These are phyloP conservation scores for Urochloa ruziziensis DNA, from an alignment of 176 grass and related monocot species.

Conservation along the genomic window DNA sequence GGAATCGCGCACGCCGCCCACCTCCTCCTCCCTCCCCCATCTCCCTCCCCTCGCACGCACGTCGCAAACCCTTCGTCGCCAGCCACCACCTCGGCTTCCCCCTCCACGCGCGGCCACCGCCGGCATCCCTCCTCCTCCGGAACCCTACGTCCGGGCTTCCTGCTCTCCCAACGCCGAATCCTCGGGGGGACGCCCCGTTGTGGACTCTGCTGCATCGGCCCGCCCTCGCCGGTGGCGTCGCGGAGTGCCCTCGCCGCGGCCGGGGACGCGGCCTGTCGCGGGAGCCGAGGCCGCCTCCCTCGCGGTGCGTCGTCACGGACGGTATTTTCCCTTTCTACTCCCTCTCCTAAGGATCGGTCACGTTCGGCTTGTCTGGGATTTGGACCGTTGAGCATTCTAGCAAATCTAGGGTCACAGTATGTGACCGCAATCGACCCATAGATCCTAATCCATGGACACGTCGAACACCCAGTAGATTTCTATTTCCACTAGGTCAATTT, in stretches of 20 bases:
- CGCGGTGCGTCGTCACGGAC: not conserved
- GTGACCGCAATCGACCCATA: not conserved
- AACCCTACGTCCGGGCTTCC: not conserved
- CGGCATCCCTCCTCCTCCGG: not conserved
- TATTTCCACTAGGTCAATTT: not conserved
- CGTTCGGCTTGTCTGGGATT: not conserved
- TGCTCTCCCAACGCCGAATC: not conserved
- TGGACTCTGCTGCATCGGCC: not conserved
- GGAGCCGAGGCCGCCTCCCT: not conserved
- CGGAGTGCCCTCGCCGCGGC: not conserved
- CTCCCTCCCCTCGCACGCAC: conserved; percentile 15
- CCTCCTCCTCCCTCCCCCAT: conserved; percentile 30
- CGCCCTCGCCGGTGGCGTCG: not conserved
- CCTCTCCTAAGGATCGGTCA: conserved; percentile 1
- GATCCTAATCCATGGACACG: not conserved
- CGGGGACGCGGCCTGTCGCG: not conserved
- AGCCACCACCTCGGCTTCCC: conserved; percentile 18
- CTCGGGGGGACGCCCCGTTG: not conserved
- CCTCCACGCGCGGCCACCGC: not conserved
- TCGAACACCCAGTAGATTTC: not conserved
- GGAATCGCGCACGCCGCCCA: conserved; percentile 46
- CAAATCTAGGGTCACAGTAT: conserved; percentile 18
- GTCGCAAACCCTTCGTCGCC: conserved; percentile 44
- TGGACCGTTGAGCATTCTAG: conserved; percentile 11
- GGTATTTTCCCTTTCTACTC: conserved; percentile 11